A percentile compares a stretch with the other conserved stretches of the same genome.
These are phyloP conservation scores for Selenicereus undatus DNA, from an alignment of 148 eudicot species.

Conservation along the genomic window DNA sequence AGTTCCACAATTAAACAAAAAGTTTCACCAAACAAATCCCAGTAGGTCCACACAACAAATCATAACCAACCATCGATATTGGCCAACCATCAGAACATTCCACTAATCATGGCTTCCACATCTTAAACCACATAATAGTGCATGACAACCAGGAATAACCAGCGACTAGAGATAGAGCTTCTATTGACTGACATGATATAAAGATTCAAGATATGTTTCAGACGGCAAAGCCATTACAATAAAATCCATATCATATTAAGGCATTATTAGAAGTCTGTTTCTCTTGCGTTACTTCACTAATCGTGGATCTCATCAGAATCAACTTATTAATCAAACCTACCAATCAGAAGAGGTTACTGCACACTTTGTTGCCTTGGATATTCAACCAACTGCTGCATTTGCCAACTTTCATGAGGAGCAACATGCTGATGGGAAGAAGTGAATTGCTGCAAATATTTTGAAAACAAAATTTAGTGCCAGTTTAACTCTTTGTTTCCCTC, in stretches of 20 bases:
- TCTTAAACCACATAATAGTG: background rate
- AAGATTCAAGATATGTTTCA: conserved; percentile 16
- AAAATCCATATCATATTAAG: conserved; percentile 7
- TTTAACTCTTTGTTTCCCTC: no score
- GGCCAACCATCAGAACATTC: background rate
- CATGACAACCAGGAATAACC: background rate
- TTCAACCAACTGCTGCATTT: conserved; percentile 65
- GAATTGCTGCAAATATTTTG: conserved; percentile 49
- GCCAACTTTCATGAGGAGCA: conserved; percentile 92
- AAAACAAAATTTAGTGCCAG: background rate
- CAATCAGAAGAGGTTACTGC: conserved; percentile 27
- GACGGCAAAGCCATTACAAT: conserved; percentile 12
- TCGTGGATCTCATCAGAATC: conserved; percentile 33
- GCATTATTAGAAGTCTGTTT: conserved; percentile 12
- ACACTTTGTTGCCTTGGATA: conserved; percentile 49
- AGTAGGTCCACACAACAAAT: conserved; percentile 1
- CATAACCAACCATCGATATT: background rate
- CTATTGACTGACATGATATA: background rate
- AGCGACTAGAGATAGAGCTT: background rate
- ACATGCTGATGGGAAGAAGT: conserved; percentile 59
- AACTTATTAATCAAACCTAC: conserved; percentile 31
- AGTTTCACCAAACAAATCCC: conserved; percentile 1
- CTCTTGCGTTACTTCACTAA: conserved; percentile 26
- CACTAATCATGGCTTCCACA: background rate
- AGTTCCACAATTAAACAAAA: background rate